Percentiles rank a stretch among this genome's conserved stretches.
phyloP scores from a whole-genome alignment of 75 land plant species.

The Pseudotsuga menziesii region DNA sequence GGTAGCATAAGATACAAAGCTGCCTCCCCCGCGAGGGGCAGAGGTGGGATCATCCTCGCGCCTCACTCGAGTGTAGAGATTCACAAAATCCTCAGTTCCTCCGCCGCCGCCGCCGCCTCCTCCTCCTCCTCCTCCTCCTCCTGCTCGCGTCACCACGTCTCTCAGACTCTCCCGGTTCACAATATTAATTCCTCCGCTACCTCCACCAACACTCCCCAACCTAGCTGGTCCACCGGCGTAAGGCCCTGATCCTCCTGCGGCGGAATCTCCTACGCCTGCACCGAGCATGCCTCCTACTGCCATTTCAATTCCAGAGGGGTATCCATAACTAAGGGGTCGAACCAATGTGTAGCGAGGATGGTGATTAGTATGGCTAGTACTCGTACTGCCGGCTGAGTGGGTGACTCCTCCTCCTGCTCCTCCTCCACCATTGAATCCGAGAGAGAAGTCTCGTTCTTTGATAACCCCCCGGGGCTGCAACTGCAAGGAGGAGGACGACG shows the following conservation, averaged over 20 bases:
- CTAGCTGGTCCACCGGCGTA: conserved; percentile 18
- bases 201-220: background rate
- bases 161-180: conserved; percentile 44
- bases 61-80: background rate
- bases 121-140: background rate
- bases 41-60: conserved; percentile 9
- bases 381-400: conserved; percentile 1
- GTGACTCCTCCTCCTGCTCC: conserved; percentile 6
- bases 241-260: background rate
- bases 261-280: conserved; percentile 14
- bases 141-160: conserved; percentile 22
- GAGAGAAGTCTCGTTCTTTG: conserved; percentile 46
- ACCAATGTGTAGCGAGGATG: background rate
- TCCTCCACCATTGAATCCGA: conserved; percentile 54
- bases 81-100: conserved; percentile 14
- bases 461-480: conserved; percentile 12
- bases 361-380: background rate
- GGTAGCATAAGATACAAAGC: conserved; percentile 7
- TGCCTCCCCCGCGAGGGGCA: conserved; percentile 10
- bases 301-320: conserved; percentile 28
- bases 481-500: conserved; percentile 19
- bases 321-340: conserved; percentile 12
- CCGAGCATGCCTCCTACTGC: conserved; percentile 35
- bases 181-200: conserved; percentile 20
- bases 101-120: too few species aligned